Conservation (phyloP, 164 flowering plant species). For the Macadamia integrifolia region DNA sequence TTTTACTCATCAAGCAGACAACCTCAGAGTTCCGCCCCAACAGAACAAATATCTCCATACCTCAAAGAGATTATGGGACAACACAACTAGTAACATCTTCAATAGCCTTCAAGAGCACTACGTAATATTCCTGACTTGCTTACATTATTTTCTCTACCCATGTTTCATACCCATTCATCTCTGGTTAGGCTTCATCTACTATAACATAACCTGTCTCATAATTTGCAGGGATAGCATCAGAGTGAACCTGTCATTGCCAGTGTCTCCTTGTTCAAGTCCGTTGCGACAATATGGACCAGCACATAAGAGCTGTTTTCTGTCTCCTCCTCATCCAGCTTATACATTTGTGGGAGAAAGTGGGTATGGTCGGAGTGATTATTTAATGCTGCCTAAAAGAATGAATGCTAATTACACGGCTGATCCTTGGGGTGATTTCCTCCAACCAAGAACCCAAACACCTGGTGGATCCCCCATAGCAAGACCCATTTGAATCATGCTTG, state of each 20-base stretch:
- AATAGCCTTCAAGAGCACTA: constrained; percentile 32
- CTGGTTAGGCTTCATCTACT: neutral
- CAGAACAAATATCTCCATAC: constrained; percentile 18
- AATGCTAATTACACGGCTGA: constrained; percentile 10
- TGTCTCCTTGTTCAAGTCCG: constrained; percentile 33
- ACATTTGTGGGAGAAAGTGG: constrained; percentile 20
- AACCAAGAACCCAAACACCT: constrained; percentile 7
- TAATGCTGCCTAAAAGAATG: constrained; percentile 4
- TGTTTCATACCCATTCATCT: neutral
- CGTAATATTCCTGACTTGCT: constrained; percentile 26
- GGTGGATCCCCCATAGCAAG: constrained; percentile 19
- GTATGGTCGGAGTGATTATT: constrained; percentile 11
- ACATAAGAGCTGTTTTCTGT: constrained; percentile 43
- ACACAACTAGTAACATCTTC: constrained; percentile 21
- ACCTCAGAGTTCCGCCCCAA: constrained; percentile 35
- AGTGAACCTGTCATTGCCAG: constrained; percentile 26
- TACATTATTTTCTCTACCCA: neutral
- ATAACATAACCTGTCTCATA: neutral
- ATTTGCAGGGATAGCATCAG: constrained; percentile 19
- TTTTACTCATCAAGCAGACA: constrained; percentile 39
- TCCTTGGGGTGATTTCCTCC: constrained; percentile 14
- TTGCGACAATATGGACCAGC: constrained; percentile 36
- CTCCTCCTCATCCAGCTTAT: constrained; percentile 70
- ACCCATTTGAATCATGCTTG: neutral
- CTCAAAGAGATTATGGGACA: constrained; percentile 34